These are phyloP conservation scores for Colletotrichum costaricense DNA, from an alignment of 2,329 filamentous ascomycete species.

Conservation along the genomic window DNA sequence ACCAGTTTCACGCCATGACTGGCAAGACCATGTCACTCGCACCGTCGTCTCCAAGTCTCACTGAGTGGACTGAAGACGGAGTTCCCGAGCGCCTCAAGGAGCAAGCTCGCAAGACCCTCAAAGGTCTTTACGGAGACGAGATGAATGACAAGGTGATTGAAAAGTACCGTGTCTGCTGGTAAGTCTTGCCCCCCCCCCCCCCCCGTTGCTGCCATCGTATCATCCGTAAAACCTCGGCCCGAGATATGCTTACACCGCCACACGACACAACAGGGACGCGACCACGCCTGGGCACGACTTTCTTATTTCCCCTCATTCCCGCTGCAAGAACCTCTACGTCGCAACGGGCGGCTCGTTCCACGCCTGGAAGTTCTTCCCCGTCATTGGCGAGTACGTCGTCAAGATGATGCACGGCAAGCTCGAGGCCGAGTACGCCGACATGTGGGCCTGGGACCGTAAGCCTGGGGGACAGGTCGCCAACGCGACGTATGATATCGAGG, in stretches of 20 bases:
- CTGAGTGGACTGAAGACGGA: slow-evolving; percentile 50
- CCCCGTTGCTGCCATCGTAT: not conserved
- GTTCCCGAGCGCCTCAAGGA: slow-evolving; percentile 58
- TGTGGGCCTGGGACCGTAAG: slow-evolving; percentile 60
- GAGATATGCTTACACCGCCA: not conserved
- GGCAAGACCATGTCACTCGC: slow-evolving; percentile 65
- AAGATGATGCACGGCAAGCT: slow-evolving; percentile 58
- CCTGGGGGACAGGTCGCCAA: slow-evolving; percentile 53
- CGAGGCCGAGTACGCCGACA: slow-evolving; percentile 48
- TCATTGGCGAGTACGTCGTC: slow-evolving; percentile 69
- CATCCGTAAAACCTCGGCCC: not conserved
- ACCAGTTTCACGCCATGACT: slow-evolving; percentile 54
- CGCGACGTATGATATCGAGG: slow-evolving; percentile 54
- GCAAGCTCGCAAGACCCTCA: slow-evolving; percentile 50
- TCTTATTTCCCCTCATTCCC: slow-evolving; percentile 64
- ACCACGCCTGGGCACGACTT: slow-evolving; percentile 73
- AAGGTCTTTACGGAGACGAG: slow-evolving; percentile 55
- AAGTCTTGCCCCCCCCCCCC: slow-evolving; percentile 35
- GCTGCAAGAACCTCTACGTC: slow-evolving; percentile 65
- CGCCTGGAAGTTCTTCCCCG: slow-evolving; percentile 73
- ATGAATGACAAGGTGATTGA: slow-evolving; percentile 52
- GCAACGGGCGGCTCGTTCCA: slow-evolving; percentile 74
- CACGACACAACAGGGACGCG: slow-evolving; percentile 60
- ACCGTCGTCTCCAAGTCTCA: slow-evolving; percentile 54
- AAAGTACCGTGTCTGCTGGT: slow-evolving; percentile 60